Percentiles rank a stretch among this genome's conserved stretches.
These are phyloP conservation scores for Globisporangium abappressorium DNA, from an alignment of 352 stramenopile genomes.

Conservation along the genomic window DNA sequence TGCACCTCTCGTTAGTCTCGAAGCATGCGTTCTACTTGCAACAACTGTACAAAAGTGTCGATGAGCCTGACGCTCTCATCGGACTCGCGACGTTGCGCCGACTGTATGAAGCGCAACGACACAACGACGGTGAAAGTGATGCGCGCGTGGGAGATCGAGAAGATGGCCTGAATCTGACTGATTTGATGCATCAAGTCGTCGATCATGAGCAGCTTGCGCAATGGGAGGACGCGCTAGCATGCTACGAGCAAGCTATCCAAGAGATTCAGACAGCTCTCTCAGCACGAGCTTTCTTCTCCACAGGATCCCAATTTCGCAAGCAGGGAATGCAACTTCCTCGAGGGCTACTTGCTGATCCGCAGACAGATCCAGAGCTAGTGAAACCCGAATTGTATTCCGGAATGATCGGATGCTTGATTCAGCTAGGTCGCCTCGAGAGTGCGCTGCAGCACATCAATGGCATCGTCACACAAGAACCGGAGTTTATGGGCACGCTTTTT, in stretches of 20 bases:
- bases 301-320: not conserved
- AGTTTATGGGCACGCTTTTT: slow-evolving; percentile 78
- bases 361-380: slow-evolving; percentile 47
- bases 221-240: slow-evolving; percentile 74
- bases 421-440: slow-evolving; percentile 79
- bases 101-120: slow-evolving; percentile 41
- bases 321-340: slow-evolving; percentile 18
- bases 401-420: slow-evolving; percentile 82
- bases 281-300: slow-evolving; percentile 24
- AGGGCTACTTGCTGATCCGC: slow-evolving; percentile 24
- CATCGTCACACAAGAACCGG: slow-evolving; percentile 74
- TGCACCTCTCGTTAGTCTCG: slow-evolving; percentile 47
- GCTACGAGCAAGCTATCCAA: slow-evolving; percentile 78
- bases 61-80: slow-evolving; percentile 65
- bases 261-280: slow-evolving; percentile 54
- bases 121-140: slow-evolving; percentile 26
- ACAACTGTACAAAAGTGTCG: slow-evolving; percentile 72
- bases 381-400: slow-evolving; percentile 79
- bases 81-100: slow-evolving; percentile 57
- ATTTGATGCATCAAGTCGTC: slow-evolving; percentile 68
- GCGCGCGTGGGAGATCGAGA: slow-evolving; percentile 25
- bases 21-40: slow-evolving; percentile 71
- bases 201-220: slow-evolving; percentile 69
- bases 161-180: slow-evolving; percentile 49
- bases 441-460: slow-evolving; percentile 86